These are phyloP conservation scores for Diospyros kaki DNA, from an alignment of 148 eudicot genomes.

Conservation along the genomic window DNA sequence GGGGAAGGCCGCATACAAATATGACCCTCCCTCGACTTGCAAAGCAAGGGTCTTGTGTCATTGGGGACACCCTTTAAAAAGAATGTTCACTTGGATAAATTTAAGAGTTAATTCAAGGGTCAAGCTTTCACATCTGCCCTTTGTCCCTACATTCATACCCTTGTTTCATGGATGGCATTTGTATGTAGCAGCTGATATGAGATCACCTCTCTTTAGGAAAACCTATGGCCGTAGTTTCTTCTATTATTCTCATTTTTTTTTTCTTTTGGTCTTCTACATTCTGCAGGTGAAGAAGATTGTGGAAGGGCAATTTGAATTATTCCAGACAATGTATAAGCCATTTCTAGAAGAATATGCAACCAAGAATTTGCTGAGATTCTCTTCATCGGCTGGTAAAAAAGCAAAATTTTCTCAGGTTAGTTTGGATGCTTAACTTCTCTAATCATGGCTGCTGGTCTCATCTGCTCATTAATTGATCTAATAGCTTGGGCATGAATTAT, in stretches of 20 bases:
- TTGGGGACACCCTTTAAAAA: too few relatives aligned
- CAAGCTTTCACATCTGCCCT: not conserved
- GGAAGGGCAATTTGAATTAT: slow-evolving; percentile 72
- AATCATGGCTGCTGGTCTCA: not conserved
- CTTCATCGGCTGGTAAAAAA: slow-evolving; percentile 37
- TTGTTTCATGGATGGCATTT: not conserved
- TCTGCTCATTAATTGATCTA: not conserved
- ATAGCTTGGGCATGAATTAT: not conserved
- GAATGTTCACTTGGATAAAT: not conserved
- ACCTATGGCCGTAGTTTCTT: not conserved
- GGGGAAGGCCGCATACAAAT: too few relatives aligned
- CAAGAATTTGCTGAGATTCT: slow-evolving; percentile 58
- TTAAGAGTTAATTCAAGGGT: not conserved
- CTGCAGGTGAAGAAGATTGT: slow-evolving; percentile 88
- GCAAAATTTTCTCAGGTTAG: slow-evolving; percentile 64
- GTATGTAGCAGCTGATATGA: not conserved
- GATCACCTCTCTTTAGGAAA: not conserved
- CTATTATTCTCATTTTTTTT: not conserved
- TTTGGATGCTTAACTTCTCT: not conserved
- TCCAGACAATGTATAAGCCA: slow-evolving; percentile 71
- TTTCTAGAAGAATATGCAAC: slow-evolving; percentile 62
- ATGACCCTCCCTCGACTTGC: too few relatives aligned
- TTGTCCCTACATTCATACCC: not conserved
- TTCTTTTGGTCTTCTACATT: not conserved
- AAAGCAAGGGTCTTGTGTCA: too few relatives aligned